Evolutionary conservation across 2,329 filamentous ascomycete species (phyloP).

Genomic region (Cercospora brassicicola): DNA sequence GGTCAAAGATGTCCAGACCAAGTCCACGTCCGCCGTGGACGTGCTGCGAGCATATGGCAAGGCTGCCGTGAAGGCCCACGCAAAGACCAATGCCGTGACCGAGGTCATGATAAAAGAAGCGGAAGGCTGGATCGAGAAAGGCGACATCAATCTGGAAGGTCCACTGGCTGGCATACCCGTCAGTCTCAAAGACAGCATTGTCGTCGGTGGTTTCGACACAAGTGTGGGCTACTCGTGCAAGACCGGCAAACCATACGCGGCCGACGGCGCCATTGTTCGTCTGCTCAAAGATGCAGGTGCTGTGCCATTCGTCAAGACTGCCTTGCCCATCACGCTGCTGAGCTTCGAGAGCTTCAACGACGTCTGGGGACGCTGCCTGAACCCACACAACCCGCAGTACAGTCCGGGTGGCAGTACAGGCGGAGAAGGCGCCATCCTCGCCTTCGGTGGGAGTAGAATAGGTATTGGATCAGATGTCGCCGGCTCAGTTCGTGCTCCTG

Average conservation of each 20-base stretch:
- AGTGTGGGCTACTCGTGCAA: conserved; percentile 77
- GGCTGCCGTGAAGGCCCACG: conserved; percentile 77
- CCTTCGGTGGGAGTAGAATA: conserved; percentile 77
- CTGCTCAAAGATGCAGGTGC: conserved; percentile 84
- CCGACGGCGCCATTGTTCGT: conserved; percentile 71
- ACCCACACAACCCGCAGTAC: conserved; percentile 81
- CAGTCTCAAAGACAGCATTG: conserved; percentile 74
- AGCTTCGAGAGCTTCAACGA: conserved; percentile 80
- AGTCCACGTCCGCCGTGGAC: conserved; percentile 63
- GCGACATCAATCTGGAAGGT: conserved; percentile 69
- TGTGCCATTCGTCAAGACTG: conserved; percentile 90
- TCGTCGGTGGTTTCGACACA: conserved; percentile 79
- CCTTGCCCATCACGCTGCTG: conserved; percentile 79
- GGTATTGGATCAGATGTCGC: conserved; percentile 90
- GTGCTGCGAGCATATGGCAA: conserved; percentile 86
- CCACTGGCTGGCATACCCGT: conserved; percentile 85
- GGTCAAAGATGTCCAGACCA: conserved; percentile 74
- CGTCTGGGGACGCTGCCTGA: conserved; percentile 79
- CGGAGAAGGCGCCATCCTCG: conserved; percentile 78
- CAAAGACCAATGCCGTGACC: conserved; percentile 85
- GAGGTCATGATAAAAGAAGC: conserved; percentile 80
- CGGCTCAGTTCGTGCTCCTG: conserved; percentile 81
- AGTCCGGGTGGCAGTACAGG: conserved; percentile 87
- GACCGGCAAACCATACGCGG: conserved; percentile 62
- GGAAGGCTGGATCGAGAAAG: conserved; percentile 65